phyloP scores from a whole-genome alignment of 2,329 filamentous ascomycete genomes.

The Colletotrichum tropicicola region DNA sequence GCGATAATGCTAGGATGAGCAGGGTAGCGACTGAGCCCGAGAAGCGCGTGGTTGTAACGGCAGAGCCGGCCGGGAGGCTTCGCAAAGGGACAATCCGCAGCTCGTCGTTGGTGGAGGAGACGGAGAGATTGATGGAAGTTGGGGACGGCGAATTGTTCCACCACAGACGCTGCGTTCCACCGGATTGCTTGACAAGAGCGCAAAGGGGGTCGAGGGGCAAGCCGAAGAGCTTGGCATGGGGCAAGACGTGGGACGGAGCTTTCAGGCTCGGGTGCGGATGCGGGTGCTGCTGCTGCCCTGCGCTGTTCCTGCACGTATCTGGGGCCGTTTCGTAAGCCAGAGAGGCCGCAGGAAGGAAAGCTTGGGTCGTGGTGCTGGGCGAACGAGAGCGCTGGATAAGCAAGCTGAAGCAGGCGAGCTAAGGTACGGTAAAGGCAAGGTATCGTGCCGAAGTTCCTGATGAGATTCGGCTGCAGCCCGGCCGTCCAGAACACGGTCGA shows the following conservation, averaged over 20 bases:
- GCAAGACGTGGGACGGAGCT: constrained; percentile 15
- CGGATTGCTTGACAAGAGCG: constrained; percentile 22
- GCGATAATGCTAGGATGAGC: constrained; percentile 19
- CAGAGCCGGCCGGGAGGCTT: constrained; percentile 12
- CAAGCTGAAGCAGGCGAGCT: neutral
- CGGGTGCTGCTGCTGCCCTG: neutral
- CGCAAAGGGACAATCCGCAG: constrained; percentile 15
- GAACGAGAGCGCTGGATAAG: neutral
- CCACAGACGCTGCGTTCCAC: constrained; percentile 32
- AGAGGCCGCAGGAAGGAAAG: constrained; percentile 17
- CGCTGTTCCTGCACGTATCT: constrained; percentile 5
- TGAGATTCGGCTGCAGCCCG: neutral
- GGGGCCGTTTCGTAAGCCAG: neutral
- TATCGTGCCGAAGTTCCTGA: neutral
- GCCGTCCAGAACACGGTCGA: constrained; percentile 12
- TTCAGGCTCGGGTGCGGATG: neutral
- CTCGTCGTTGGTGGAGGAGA: constrained; percentile 33
- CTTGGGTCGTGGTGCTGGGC: constrained; percentile 3
- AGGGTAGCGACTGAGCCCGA: constrained; percentile 7
- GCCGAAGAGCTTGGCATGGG: constrained; percentile 28
- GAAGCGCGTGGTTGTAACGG: constrained; percentile 18
- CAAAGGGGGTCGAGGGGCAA: constrained; percentile 21
- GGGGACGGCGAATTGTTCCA: constrained; percentile 32
- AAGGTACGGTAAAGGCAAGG: neutral
- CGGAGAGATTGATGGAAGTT: constrained; percentile 30